phyloP scores from a whole-genome alignment of 441 rosid genomes.

The Breynia disticha region DNA sequence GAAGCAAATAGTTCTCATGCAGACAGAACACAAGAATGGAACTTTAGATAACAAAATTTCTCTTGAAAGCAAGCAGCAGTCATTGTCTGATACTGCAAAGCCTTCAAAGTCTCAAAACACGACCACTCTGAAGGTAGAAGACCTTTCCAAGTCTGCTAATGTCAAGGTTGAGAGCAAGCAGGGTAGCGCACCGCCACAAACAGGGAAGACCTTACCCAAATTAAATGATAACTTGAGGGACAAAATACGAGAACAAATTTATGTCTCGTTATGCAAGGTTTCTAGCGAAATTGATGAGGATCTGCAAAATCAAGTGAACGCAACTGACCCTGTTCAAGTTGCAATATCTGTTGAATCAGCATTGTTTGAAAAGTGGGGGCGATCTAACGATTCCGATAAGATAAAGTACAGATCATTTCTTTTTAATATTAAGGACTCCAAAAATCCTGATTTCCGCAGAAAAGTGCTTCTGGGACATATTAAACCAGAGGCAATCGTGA shows the following conservation, averaged over 20 bases:
- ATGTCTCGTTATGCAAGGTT: constrained; percentile 26
- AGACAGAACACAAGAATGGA: constrained; percentile 17
- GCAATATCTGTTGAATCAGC: constrained; percentile 10
- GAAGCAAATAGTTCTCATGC: constrained; percentile 19
- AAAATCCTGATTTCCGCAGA: constrained; percentile 23
- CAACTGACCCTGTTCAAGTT: constrained; percentile 13
- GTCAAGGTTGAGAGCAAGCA: too few species aligned
- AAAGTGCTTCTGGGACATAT: constrained; percentile 22
- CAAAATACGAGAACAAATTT: constrained; percentile 23
- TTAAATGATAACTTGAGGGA: constrained; percentile 23
- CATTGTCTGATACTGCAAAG: too few species aligned
- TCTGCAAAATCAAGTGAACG: constrained; percentile 15
- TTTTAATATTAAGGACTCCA: constrained; percentile 15
- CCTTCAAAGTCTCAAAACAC: too few species aligned
- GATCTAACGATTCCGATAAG: constrained; percentile 1
- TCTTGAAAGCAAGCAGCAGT: too few species aligned
- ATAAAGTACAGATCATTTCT: constrained; percentile 9
- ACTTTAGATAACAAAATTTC: background rate
- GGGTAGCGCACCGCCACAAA: too few species aligned
- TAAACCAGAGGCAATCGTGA: constrained; percentile 22
- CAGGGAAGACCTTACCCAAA: constrained; percentile 7
- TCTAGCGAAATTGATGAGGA: constrained; percentile 19
- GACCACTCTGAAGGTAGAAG: too few species aligned
- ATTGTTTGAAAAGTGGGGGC: constrained; percentile 10
- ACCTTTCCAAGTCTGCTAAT: too few species aligned